Percentiles rank a stretch among this genome's conserved stretches.
phyloP scores from a whole-genome alignment of 2,329 filamentous ascomycete genomes.

The Pezicula neosporulosa region DNA sequence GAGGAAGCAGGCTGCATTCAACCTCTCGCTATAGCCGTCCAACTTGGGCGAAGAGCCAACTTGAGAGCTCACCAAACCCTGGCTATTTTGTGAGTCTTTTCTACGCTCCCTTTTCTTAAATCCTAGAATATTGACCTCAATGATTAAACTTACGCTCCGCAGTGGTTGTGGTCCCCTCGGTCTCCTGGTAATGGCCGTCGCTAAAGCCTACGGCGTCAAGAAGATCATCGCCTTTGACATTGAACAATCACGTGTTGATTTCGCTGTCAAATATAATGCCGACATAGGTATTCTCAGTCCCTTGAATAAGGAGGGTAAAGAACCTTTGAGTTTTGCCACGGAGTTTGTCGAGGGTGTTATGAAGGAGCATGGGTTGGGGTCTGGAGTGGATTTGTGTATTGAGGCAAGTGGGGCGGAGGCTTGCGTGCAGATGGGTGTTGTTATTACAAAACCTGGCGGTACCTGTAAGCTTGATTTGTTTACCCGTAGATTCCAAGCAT shows the following conservation, averaged over 20 bases:
- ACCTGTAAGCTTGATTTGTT: slow-evolving; percentile 6
- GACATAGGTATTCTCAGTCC: slow-evolving; percentile 16
- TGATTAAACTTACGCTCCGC: not conserved
- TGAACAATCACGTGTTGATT: slow-evolving; percentile 19
- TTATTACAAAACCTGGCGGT: slow-evolving; percentile 20
- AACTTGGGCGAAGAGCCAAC: slow-evolving; percentile 50
- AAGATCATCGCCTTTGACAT: slow-evolving; percentile 28
- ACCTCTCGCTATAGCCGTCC: slow-evolving; percentile 60
- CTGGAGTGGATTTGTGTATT: slow-evolving; percentile 20
- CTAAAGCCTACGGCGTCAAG: slow-evolving; percentile 22
- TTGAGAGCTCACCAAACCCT: slow-evolving; percentile 20
- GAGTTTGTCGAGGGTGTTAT: slow-evolving; percentile 16
- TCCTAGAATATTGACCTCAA: too few relatives aligned
- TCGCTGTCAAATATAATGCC: slow-evolving; percentile 22
- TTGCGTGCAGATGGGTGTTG: slow-evolving; percentile 21
- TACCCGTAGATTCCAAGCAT: not conserved
- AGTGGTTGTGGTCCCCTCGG: slow-evolving; percentile 28
- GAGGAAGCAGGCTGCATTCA: slow-evolving; percentile 66
- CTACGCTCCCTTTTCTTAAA: not conserved
- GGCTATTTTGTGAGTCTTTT: slow-evolving; percentile 23
- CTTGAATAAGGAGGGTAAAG: slow-evolving; percentile 6
- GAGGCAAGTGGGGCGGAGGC: slow-evolving; percentile 23
- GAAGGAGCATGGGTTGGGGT: slow-evolving; percentile 9
- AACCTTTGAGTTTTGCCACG: slow-evolving; percentile 4
- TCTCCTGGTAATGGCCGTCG: slow-evolving; percentile 23